Evolutionary conservation across 2,329 filamentous ascomycete genomes (phyloP).

Genomic region (Zopfia rhizophila): DNA sequence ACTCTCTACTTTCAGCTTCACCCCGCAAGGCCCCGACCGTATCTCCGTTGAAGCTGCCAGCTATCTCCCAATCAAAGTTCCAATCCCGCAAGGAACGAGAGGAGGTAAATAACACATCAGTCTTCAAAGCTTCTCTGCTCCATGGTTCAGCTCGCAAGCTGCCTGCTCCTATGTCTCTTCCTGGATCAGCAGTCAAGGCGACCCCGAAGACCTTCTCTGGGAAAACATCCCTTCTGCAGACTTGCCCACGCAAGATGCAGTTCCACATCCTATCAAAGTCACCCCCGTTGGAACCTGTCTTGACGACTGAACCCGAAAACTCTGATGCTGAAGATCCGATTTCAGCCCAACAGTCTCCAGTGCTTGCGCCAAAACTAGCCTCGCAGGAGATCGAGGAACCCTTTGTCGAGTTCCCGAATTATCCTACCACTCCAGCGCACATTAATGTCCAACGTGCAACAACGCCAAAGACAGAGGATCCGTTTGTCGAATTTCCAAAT

Average conservation of each 20-base stretch:
- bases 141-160: slow-evolving; percentile 17
- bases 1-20: slow-evolving; percentile 12
- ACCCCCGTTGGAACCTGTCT: background rate
- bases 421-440: background rate
- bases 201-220: background rate
- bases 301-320: background rate
- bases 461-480: no score
- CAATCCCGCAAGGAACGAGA: slow-evolving; percentile 2
- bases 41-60: slow-evolving; percentile 21
- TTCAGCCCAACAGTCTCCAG: background rate
- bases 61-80: slow-evolving; percentile 5
- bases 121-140: slow-evolving; percentile 7
- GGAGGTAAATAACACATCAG: background rate
- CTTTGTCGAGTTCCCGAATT: background rate
- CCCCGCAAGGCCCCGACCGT: slow-evolving; percentile 12
- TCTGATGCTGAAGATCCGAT: background rate
- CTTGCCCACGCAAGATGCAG: slow-evolving; percentile 15
- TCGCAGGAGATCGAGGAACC: background rate
- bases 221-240: slow-evolving; percentile 16
- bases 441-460: no score
- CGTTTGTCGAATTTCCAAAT: background rate
- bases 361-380: no score
- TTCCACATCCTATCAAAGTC: slow-evolving; percentile 5
- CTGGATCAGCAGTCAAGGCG: slow-evolving; percentile 2
- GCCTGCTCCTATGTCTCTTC: no score